These are phyloP conservation scores for Ceratobasidium sp. DNA, from an alignment of 1,284 basidiomycete species.

Conservation along the genomic window DNA sequence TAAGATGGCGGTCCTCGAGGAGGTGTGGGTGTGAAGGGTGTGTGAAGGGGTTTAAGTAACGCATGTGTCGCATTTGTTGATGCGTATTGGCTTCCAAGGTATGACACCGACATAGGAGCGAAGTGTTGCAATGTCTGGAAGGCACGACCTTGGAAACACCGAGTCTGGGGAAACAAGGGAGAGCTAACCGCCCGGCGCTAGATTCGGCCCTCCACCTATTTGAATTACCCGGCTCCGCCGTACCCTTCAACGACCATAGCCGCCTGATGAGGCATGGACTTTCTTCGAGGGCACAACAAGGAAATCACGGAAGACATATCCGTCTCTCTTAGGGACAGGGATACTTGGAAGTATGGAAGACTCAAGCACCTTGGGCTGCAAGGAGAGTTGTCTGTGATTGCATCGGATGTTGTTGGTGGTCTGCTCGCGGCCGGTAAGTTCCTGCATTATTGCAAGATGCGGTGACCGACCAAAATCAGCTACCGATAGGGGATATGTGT, in stretches of 20 bases:
- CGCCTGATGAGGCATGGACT: slow-evolving; percentile 40
- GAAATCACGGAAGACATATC: slow-evolving; percentile 38
- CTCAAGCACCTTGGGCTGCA: slow-evolving; percentile 27
- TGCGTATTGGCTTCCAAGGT: background rate
- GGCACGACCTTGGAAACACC: slow-evolving; percentile 17
- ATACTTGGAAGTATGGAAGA: slow-evolving; percentile 33
- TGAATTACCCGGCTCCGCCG: background rate
- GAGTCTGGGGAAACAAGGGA: slow-evolving; percentile 37
- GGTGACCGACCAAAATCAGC: background rate
- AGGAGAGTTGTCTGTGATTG: slow-evolving; percentile 29
- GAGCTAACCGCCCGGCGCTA: slow-evolving; percentile 24
- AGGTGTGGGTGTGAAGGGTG: slow-evolving; percentile 23
- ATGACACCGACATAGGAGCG: slow-evolving; percentile 29
- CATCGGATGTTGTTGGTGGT: slow-evolving; percentile 26
- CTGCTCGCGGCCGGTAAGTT: slow-evolving; percentile 27
- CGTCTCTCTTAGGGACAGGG: slow-evolving; percentile 33
- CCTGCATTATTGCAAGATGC: background rate
- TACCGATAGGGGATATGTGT: slow-evolving; percentile 28
- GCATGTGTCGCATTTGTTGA: slow-evolving; percentile 24
- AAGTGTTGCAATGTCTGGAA: slow-evolving; percentile 16
- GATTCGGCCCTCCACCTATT: background rate
- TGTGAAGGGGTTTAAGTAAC: slow-evolving; percentile 22
- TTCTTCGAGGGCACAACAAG: slow-evolving; percentile 26
- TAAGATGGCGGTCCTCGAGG: slow-evolving; percentile 28
- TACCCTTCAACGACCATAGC: slow-evolving; percentile 4